A percentile compares a stretch with the other conserved stretches of the same genome.
phyloP scores from a whole-genome alignment of 2,329 filamentous ascomycete species.

The Pseudogymnoascus verrucosus region DNA sequence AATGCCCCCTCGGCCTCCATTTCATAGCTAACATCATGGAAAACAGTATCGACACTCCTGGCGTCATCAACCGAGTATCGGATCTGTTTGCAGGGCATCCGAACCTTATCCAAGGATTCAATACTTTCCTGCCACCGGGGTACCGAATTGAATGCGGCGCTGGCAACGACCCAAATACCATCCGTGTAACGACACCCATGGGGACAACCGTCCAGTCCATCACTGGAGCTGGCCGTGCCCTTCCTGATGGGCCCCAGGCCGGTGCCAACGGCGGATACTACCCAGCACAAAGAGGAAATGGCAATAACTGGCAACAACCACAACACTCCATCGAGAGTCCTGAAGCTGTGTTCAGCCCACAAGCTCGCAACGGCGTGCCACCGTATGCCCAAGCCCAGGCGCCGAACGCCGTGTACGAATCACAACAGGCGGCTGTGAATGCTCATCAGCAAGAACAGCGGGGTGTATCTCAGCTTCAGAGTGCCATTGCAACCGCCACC shows the following conservation, averaged over 20 bases:
- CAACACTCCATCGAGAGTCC: conserved; percentile 57
- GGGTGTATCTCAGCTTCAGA: conserved; percentile 58
- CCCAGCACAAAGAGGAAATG: conserved; percentile 15
- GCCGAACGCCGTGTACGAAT: conserved; percentile 32
- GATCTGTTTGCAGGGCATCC: conserved; percentile 93
- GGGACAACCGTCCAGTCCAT: conserved; percentile 94
- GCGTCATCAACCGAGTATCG: conserved; percentile 93
- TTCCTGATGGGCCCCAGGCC: conserved; percentile 29
- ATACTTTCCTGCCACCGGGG: conserved; percentile 90
- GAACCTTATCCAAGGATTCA: conserved; percentile 93
- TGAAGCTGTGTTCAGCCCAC: conserved; percentile 53
- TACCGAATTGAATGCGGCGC: conserved; percentile 95
- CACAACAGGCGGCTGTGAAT: conserved; percentile 32
- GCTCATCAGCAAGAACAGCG: conserved; percentile 57
- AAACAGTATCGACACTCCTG: conserved; percentile 81
- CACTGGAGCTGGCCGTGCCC: conserved; percentile 41
- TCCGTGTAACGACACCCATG: conserved; percentile 92
- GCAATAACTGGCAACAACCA: conserved; percentile 44
- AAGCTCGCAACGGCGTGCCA: conserved; percentile 40
- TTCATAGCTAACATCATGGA: background rate
- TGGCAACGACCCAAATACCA: conserved; percentile 89
- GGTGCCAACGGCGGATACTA: conserved; percentile 33
- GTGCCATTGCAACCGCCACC: conserved; percentile 39
- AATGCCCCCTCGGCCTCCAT: conserved; percentile 14
- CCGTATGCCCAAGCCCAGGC: conserved; percentile 37